A percentile compares a stretch with the other conserved stretches of the same genome.
These are phyloP conservation scores for Schizosaccharomyces osmophilus DNA, from an alignment of 805 yeast species.

Conservation along the genomic window DNA sequence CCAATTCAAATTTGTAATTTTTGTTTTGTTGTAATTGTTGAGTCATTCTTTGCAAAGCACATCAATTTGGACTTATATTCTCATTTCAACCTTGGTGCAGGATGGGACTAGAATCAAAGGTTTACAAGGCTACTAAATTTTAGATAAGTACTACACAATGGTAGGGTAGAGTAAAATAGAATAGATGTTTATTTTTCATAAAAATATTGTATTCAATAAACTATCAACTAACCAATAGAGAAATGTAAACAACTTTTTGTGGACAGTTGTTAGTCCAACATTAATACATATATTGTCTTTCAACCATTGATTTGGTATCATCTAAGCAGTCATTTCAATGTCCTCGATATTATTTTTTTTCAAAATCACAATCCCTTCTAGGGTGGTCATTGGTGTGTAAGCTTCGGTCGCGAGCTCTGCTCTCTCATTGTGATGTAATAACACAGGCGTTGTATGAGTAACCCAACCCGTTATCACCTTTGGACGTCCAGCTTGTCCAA, in stretches of 20 bases:
- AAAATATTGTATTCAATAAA: too few relatives aligned
- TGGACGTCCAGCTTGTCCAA: conserved; percentile 97
- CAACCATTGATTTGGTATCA: neutral
- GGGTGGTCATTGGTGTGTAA: conserved; percentile 53
- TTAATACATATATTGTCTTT: neutral
- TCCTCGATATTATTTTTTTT: conserved; percentile 32
- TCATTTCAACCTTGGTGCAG: too few relatives aligned
- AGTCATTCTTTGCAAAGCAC: too few relatives aligned
- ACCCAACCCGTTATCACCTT: conserved; percentile 99
- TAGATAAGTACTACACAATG: too few relatives aligned
- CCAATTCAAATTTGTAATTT: too few relatives aligned
- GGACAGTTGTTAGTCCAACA: neutral
- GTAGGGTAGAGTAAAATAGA: too few relatives aligned
- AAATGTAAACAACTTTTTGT: neutral
- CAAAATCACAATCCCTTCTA: conserved; percentile 84
- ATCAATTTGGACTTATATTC: too few relatives aligned
- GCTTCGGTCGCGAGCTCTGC: conserved; percentile 93
- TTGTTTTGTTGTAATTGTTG: too few relatives aligned
- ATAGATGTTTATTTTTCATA: too few relatives aligned
- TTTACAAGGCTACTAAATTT: too few relatives aligned
- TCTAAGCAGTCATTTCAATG: neutral
- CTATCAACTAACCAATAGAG: too few relatives aligned
- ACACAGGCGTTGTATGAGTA: conserved; percentile 90
- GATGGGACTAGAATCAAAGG: too few relatives aligned
- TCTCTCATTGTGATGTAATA: conserved; percentile 78